These are phyloP conservation scores for Citropsis articulata DNA, from an alignment of 345 rosid species.

Conservation along the genomic window DNA sequence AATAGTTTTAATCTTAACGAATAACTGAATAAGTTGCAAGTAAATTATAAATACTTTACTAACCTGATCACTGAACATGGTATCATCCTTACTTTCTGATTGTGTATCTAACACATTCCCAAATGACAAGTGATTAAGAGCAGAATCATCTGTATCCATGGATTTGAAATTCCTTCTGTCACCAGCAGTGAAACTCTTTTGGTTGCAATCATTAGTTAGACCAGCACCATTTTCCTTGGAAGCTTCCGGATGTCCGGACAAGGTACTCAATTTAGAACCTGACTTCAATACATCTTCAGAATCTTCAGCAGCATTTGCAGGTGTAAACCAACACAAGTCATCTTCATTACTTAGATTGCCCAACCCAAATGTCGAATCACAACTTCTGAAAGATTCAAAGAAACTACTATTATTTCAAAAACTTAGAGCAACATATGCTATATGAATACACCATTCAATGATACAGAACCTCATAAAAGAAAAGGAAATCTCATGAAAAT, in stretches of 20 bases:
- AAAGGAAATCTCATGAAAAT: not conserved
- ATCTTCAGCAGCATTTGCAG: slow-evolving; percentile 50
- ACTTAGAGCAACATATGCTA: not conserved
- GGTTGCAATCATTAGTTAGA: slow-evolving; percentile 30
- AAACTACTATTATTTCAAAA: not conserved
- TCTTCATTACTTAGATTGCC: slow-evolving; percentile 64
- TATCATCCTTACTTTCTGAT: slow-evolving; percentile 40
- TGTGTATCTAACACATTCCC: slow-evolving; percentile 30
- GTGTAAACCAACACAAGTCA: slow-evolving; percentile 67
- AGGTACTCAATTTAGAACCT: slow-evolving; percentile 36
- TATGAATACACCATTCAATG: not conserved
- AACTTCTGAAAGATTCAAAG: slow-evolving; percentile 50
- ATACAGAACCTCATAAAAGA: not conserved
- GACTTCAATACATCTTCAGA: slow-evolving; percentile 46
- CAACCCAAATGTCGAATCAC: slow-evolving; percentile 77
- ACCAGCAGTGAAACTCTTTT: slow-evolving; percentile 26
- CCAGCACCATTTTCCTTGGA: slow-evolving; percentile 31
- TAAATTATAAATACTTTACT: slow-evolving; percentile 15
- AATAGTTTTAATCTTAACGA: not conserved
- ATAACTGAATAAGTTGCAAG: not conserved
- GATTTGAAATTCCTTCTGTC: slow-evolving; percentile 35
- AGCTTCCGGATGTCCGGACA: slow-evolving; percentile 36
- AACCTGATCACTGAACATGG: slow-evolving; percentile 47
- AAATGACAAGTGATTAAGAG: slow-evolving; percentile 24
- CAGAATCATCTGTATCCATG: slow-evolving; percentile 24